These are phyloP conservation scores for Warburgia ugandensis DNA, from an alignment of 164 flowering plant species.

Conservation along the genomic window DNA sequence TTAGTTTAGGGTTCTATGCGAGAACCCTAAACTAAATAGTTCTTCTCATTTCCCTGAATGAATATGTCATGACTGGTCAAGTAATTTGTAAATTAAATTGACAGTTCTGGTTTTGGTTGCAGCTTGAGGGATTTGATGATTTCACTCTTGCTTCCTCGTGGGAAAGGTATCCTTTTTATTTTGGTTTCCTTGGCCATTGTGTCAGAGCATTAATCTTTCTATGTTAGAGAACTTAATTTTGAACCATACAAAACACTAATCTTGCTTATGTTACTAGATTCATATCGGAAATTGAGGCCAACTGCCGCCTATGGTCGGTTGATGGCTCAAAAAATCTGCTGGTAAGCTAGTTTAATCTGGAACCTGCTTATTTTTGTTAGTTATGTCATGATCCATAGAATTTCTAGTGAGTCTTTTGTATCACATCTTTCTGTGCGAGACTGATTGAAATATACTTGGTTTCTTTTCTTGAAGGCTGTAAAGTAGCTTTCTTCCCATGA, in stretches of 20 bases:
- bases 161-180: conserved; percentile 63
- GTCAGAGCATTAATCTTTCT: neutral
- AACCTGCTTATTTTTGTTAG: conserved; percentile 3
- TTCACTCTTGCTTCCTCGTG: conserved; percentile 94
- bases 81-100: too few relatives aligned
- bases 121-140: conserved; percentile 78
- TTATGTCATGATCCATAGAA: neutral
- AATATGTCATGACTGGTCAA: too few relatives aligned
- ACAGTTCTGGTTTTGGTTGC: too few relatives aligned
- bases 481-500: too few relatives aligned
- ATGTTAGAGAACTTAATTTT: conserved; percentile 1
- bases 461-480: too few relatives aligned
- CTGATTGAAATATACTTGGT: too few relatives aligned
- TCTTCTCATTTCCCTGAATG: too few relatives aligned
- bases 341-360: conserved; percentile 35
- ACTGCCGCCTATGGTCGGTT: conserved; percentile 72
- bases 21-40: too few relatives aligned
- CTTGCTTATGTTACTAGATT: conserved; percentile 42
- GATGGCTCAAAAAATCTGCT: conserved; percentile 73
- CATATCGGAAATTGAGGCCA: conserved; percentile 91
- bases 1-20: too few relatives aligned
- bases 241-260: neutral
- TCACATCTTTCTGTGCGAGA: too few relatives aligned
- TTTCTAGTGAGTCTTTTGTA: neutral
- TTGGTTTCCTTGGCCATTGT: neutral